Evolutionary conservation across 371 early-diverging fungal species (phyloP), one percentile per base, ranked within the genome.

Genomic region (Nematocida minor): DNA sequence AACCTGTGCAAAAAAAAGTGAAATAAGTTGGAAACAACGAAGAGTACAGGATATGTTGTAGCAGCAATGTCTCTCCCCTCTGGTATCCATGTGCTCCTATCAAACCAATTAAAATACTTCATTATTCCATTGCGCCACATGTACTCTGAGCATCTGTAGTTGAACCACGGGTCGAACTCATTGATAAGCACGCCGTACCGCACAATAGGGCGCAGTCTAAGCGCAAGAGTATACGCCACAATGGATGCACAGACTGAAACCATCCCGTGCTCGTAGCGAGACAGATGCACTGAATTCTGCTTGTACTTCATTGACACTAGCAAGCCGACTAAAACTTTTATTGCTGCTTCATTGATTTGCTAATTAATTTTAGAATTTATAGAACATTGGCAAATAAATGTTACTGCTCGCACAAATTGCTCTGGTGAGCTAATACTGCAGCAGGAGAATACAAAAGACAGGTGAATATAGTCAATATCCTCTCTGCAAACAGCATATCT

Each of bases 101-200:
- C 96, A 81, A 94, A 94, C 97, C 97, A 97, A 87, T 94, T 95
- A 89, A 93, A 91, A 84, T 96, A 97, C 69, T 92, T 92, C 84
- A 93, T 94, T 80, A 91, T 91, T 3, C 95, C 96, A 81, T 93
- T 89, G 70, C 91, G 88, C 36, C 94, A 95, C 7, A 97, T 89
- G 84, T 93, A 90, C 70, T 89, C 88, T 9, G 97, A 96, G n/a
- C 94, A 91, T 81, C 96, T 91, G 85, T 91, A 97, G 87, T 96
- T 97, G 88, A 96, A 96, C 82, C 84, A 97, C 46, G 97, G 97
- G 84, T 97, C 97, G 83, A 95, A 97, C 86, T 97, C 97, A 88
- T 97, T 96, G 86, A 96, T 97, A 70, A 95, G 91, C 53, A 82
- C 83, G 79, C 87, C 96, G 85, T 92, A 96, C 29, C 94, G 90